phyloP scores from a whole-genome alignment of 331 rosid species.

The Quercus phellos region DNA sequence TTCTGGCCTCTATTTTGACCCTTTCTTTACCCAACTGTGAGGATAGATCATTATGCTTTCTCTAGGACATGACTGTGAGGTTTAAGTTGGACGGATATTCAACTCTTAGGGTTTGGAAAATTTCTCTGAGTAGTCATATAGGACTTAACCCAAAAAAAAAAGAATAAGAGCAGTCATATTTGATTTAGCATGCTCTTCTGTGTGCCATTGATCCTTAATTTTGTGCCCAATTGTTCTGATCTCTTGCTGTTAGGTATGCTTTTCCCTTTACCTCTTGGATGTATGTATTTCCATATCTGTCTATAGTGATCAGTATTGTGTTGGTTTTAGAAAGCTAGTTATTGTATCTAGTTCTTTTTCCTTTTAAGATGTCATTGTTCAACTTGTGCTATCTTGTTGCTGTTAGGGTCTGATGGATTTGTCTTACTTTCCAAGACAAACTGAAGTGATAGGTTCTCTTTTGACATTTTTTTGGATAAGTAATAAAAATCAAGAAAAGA shows the following conservation, averaged over 20 bases:
- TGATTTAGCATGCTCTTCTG: background rate
- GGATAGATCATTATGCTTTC: background rate
- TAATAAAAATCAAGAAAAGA: too few species aligned
- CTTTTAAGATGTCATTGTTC: background rate
- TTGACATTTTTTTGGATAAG: background rate
- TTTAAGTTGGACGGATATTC: background rate
- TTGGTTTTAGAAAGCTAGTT: background rate
- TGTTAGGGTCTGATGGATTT: background rate
- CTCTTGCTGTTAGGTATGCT: background rate
- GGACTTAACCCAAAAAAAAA: too few species aligned
- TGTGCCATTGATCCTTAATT: background rate
- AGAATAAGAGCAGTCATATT: background rate
- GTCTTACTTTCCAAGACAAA: background rate
- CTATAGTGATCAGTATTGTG: background rate
- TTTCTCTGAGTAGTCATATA: background rate
- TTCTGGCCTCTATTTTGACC: background rate
- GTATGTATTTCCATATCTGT: background rate
- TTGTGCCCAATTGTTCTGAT: background rate
- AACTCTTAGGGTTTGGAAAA: background rate
- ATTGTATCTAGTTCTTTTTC: background rate
- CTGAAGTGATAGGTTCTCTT: background rate
- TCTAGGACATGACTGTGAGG: background rate
- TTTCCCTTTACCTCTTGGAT: background rate
- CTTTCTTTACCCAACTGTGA: background rate
- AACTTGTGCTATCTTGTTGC: background rate